Evolutionary conservation across 2,329 filamentous ascomycete genomes (phyloP).

Genomic region (Hypoxylon sp.): DNA sequence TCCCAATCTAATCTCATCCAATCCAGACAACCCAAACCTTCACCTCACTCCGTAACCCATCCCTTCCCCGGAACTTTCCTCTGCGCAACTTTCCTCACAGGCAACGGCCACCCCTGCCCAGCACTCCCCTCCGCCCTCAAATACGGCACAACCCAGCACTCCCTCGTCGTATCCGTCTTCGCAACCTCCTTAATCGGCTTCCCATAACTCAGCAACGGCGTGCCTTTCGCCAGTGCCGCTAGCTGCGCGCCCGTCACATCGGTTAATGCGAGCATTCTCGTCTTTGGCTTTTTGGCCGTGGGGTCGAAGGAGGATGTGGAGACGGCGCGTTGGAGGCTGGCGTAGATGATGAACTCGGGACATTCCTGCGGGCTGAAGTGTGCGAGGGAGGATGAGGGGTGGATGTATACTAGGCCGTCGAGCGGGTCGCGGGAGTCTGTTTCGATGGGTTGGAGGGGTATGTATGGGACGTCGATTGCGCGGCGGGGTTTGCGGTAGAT

Average conservation of each 20-base stretch:
- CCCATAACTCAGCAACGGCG: constrained; percentile 84
- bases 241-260: constrained; percentile 82
- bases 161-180: constrained; percentile 65
- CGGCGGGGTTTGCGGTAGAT: constrained; percentile 77
- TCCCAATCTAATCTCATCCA: background rate
- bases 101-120: constrained; percentile 84
- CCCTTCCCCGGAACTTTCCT: constrained; percentile 77
- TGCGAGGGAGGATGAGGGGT: constrained; percentile 85
- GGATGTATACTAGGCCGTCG: constrained; percentile 84
- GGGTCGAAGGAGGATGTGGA: constrained; percentile 56
- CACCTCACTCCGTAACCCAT: constrained; percentile 76
- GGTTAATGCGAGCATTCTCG: constrained; percentile 89
- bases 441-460: constrained; percentile 82
- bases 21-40: background rate
- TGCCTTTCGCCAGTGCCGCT: constrained; percentile 83
- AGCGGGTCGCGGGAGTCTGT: constrained; percentile 57
- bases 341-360: constrained; percentile 89
- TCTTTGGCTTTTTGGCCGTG: constrained; percentile 73
- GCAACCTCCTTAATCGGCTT: constrained; percentile 91
- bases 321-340: constrained; percentile 80
- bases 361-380: constrained; percentile 77
- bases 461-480: constrained; percentile 93
- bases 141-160: constrained; percentile 87
- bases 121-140: constrained; percentile 76
- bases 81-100: constrained; percentile 87